Evolutionary conservation across 306 rosid species (phyloP).

Genomic region (Prunus mongolica): DNA sequence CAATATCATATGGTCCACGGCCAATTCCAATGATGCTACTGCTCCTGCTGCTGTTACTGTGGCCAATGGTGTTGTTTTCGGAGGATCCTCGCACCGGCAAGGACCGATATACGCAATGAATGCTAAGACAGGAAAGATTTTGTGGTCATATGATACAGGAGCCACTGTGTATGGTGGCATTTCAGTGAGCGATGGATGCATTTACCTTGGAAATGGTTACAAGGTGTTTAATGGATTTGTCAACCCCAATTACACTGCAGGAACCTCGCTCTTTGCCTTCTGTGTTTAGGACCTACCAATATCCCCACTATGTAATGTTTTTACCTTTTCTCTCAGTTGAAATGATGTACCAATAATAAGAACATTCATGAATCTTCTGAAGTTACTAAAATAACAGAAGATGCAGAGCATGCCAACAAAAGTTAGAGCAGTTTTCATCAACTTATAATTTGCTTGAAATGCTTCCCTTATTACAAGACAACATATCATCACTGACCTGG

Average conservation of each 20-base stretch:
- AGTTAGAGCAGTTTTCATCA: too few relatives aligned
- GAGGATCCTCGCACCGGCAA: constrained; percentile 30
- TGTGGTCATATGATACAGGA: constrained; percentile 45
- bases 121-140: constrained; percentile 35
- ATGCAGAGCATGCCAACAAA: too few relatives aligned
- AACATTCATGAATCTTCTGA: too few relatives aligned
- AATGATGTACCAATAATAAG: not conserved
- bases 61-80: constrained; percentile 56
- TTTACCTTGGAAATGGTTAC: constrained; percentile 60
- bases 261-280: constrained; percentile 53
- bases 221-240: constrained; percentile 25
- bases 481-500: too few relatives aligned
- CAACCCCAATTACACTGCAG: constrained; percentile 26
- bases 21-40: constrained; percentile 23
- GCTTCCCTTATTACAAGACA: too few relatives aligned
- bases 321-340: not conserved
- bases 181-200: constrained; percentile 50
- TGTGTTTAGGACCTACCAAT: constrained; percentile 15
- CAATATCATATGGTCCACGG: constrained; percentile 45
- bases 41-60: constrained; percentile 40
- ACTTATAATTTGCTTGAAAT: too few relatives aligned
- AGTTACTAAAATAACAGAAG: too few relatives aligned
- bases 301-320: not conserved
- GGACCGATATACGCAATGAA: constrained; percentile 45
- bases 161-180: constrained; percentile 51